Conservation (phyloP, 768 basidiomycete genomes). For the Gautieria morchelliformis region DNA sequence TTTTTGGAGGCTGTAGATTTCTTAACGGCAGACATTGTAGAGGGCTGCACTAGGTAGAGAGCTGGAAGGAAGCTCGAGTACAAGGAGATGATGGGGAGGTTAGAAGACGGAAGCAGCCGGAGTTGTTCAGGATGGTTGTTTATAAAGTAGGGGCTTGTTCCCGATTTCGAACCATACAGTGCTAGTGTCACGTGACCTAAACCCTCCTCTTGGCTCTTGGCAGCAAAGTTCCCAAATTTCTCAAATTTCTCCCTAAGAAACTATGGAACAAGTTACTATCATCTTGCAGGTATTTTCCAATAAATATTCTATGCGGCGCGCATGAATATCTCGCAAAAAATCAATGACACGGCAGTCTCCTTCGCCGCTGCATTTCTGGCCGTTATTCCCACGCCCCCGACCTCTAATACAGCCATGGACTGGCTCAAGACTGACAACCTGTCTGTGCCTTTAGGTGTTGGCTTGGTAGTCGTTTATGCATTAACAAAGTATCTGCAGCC, state of each 20-base stretch:
- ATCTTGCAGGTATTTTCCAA: too few relatives aligned
- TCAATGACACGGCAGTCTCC: too few relatives aligned
- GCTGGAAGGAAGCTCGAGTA: not conserved
- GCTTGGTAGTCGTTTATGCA: slow-evolving; percentile 66
- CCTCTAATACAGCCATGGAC: slow-evolving; percentile 23
- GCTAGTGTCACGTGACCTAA: slow-evolving; percentile 14
- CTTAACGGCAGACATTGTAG: slow-evolving; percentile 11
- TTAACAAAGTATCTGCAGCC: slow-evolving; percentile 73
- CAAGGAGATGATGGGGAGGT: not conserved
- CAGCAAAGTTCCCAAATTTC: too few relatives aligned
- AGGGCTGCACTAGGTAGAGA: not conserved
- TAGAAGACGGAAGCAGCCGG: not conserved
- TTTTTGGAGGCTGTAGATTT: slow-evolving; percentile 18
- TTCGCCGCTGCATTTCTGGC: too few relatives aligned
- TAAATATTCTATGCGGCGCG: too few relatives aligned
- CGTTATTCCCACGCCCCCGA: too few relatives aligned
- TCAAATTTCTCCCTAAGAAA: too few relatives aligned
- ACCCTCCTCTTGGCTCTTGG: not conserved
- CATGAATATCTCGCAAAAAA: too few relatives aligned
- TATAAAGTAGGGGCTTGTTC: slow-evolving; percentile 2
- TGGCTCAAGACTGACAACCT: slow-evolving; percentile 70
- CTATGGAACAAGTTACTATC: too few relatives aligned
- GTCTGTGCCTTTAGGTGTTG: slow-evolving; percentile 66
- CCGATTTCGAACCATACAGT: not conserved
- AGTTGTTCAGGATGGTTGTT: not conserved